A percentile compares a stretch with the other conserved stretches of the same genome.
These are phyloP conservation scores for Citrus hindsii DNA, from an alignment of 345 rosid species.

Conservation along the genomic window DNA sequence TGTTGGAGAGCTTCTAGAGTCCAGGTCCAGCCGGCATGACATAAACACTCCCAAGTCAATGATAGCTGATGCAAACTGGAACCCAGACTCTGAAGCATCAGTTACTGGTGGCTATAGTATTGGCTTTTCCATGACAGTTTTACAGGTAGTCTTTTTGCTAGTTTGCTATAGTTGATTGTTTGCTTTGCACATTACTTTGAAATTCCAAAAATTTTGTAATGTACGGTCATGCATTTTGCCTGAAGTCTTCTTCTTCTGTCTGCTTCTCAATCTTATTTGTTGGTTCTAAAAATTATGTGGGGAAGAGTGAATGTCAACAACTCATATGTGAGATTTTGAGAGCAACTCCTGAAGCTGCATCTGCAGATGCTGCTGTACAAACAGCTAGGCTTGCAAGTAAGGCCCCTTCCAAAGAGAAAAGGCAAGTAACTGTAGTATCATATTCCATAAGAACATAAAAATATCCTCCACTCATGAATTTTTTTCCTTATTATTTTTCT, in stretches of 20 bases:
- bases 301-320: conserved; percentile 98
- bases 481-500: neutral
- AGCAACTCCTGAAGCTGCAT: conserved; percentile 98
- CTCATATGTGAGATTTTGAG: conserved; percentile 96
- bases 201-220: neutral
- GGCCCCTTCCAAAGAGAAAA: conserved; percentile 68
- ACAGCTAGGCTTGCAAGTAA: conserved; percentile 94
- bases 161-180: neutral
- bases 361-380: conserved; percentile 96
- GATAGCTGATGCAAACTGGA: conserved; percentile 62
- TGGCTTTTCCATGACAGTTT: conserved; percentile 88
- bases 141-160: conserved; percentile 60
- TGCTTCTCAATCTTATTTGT: conserved; percentile 12
- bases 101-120: conserved; percentile 92
- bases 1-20: conserved; percentile 91
- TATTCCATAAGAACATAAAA: neutral
- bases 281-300: conserved; percentile 17
- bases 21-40: conserved; percentile 59
- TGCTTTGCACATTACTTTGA: neutral
- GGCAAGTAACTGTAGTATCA: conserved; percentile 42
- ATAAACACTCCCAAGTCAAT: conserved; percentile 66
- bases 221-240: neutral
- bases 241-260: conserved; percentile 9
- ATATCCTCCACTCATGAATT: neutral
- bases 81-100: conserved; percentile 73